Percentiles rank a stretch among this genome's conserved stretches.
Evolutionary conservation across 257 asterid genomes (phyloP).

Genomic region (Nicotiana otophora): DNA sequence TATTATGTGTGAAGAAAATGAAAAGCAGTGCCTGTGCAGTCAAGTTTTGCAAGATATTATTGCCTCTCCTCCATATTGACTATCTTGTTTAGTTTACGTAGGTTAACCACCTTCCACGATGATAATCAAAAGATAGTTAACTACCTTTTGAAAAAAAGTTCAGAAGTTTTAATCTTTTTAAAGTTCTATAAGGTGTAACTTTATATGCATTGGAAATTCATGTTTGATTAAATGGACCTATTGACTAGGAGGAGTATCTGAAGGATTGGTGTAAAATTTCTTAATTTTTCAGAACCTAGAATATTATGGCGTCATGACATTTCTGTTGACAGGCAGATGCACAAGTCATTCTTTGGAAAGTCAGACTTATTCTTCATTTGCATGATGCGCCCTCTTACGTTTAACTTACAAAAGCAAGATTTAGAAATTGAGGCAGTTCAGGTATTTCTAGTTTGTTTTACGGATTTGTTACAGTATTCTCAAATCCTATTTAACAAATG

Average conservation of each 20-base stretch:
- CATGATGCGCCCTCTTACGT: constrained; percentile 54
- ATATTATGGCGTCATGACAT: not conserved
- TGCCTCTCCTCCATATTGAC: not conserved
- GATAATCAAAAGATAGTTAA: not conserved
- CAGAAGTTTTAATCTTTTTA: not conserved
- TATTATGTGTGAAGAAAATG: not conserved
- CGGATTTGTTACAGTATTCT: not conserved
- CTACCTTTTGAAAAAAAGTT: not conserved
- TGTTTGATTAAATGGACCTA: not conserved
- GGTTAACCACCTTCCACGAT: not conserved
- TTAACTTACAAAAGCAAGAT: constrained; percentile 56
- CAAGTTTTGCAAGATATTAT: not conserved
- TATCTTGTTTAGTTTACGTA: not conserved
- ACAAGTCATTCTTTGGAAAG: constrained; percentile 49
- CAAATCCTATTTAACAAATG: not conserved
- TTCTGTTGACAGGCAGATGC: constrained; percentile 43
- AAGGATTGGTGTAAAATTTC: not conserved
- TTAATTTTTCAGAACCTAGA: not conserved
- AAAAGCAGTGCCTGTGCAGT: not conserved
- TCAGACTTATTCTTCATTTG: constrained; percentile 57
- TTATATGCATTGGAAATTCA: not conserved
- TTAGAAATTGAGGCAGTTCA: constrained; percentile 67
- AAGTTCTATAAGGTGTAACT: not conserved
- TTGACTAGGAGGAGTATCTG: not conserved
- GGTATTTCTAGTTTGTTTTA: constrained; percentile 27